phyloP scores from a whole-genome alignment of 2,329 filamentous ascomycete species.

The Hymenoscyphus fructigenus region DNA sequence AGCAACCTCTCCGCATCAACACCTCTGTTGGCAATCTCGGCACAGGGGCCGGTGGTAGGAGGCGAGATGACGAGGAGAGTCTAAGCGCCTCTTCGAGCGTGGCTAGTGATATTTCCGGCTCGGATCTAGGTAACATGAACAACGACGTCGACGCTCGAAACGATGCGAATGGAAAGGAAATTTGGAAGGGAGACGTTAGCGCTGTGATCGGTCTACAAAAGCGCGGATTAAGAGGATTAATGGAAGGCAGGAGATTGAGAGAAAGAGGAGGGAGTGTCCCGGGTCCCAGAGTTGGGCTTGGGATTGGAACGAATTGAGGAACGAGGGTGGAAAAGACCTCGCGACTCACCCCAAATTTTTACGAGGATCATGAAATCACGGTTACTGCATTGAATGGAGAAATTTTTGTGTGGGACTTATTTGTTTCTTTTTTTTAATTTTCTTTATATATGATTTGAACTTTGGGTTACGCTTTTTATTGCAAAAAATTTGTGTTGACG shows the following conservation, averaged over 20 bases:
- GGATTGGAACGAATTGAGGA: constrained; percentile 43
- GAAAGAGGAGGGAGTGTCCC: constrained; percentile 57
- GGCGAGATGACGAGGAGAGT: constrained; percentile 37
- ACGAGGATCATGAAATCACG: constrained; percentile 10
- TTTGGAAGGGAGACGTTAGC: constrained; percentile 81
- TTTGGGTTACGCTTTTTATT: neutral
- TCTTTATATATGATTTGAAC: constrained; percentile 1
- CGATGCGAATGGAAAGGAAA: constrained; percentile 50
- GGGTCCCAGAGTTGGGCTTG: constrained; percentile 48
- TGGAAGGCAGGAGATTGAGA: constrained; percentile 87
- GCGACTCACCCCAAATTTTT: neutral
- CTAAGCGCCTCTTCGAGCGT: constrained; percentile 33
- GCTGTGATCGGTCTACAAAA: constrained; percentile 96
- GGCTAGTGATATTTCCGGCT: constrained; percentile 31
- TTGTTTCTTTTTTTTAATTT: neutral
- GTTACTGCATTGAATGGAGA: constrained; percentile 5
- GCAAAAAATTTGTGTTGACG: neutral
- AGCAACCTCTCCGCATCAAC: constrained; percentile 47
- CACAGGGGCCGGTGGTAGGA: constrained; percentile 34
- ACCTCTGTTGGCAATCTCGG: constrained; percentile 44
- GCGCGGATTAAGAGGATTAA: constrained; percentile 82
- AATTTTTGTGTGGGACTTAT: neutral
- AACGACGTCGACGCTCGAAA: constrained; percentile 41
- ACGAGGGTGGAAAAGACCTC: neutral
- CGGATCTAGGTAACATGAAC: constrained; percentile 28